phyloP scores from a whole-genome alignment of 108 stramenopile genomes.

The Seminavis robusta region DNA sequence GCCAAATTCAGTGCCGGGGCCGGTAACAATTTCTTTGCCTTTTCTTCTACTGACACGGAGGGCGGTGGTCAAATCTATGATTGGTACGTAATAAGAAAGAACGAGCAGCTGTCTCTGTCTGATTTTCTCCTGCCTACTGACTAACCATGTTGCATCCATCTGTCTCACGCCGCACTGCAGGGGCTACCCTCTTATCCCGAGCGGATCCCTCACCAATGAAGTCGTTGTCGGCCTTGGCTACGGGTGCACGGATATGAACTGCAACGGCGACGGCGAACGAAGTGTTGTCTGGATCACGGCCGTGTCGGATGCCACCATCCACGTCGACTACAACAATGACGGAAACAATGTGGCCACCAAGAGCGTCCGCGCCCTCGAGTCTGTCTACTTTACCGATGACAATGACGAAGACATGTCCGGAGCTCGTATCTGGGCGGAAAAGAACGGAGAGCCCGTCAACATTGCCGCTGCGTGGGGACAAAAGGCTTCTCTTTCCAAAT shows the following conservation, averaged over 20 bases:
- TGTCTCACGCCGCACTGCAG: too few species aligned
- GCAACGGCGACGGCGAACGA: constrained; percentile 1
- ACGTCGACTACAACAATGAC: constrained; percentile 22
- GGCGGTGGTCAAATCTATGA: constrained; percentile 4
- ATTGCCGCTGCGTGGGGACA: constrained; percentile 24
- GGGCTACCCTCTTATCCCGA: constrained; percentile 13
- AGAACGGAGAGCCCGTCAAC: background rate
- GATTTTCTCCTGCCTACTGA: constrained; percentile 7
- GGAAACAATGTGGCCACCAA: constrained; percentile 1
- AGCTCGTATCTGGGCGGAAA: constrained; percentile 14
- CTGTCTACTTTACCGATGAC: background rate
- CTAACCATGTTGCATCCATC: too few species aligned
- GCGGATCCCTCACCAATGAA: constrained; percentile 2
- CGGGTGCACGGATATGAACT: constrained; percentile 14
- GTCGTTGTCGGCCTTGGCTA: constrained; percentile 18
- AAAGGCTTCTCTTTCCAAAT: background rate
- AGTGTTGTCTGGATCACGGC: constrained; percentile 24
- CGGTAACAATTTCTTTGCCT: background rate
- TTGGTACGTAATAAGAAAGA: too few species aligned
- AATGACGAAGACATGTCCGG: constrained; percentile 19
- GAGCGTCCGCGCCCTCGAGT: background rate
- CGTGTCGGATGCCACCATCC: constrained; percentile 10
- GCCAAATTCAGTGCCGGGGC: background rate
- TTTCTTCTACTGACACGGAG: background rate
- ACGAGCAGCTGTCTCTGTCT: background rate